Percentiles rank a stretch among this genome's conserved stretches.
Evolutionary conservation across 1,284 basidiomycete genomes (phyloP).

Genomic region (Ustilago hordei): DNA sequence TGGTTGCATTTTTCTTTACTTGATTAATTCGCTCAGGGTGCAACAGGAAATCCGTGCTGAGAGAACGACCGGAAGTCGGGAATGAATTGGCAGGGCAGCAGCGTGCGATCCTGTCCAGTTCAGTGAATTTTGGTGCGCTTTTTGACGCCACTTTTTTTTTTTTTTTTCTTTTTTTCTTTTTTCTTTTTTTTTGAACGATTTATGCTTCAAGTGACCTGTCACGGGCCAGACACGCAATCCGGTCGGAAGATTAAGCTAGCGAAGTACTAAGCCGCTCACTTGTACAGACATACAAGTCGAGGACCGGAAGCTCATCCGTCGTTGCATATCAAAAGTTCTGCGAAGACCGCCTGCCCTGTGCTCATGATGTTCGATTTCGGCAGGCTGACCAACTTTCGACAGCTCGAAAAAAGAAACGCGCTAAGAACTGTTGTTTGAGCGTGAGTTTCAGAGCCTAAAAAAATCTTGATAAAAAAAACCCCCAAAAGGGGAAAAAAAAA

Average conservation of each 20-base stretch:
- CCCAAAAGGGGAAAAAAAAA: not conserved
- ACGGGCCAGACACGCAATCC: too few relatives aligned
- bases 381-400: constrained; percentile 3
- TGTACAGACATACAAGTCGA: too few relatives aligned
- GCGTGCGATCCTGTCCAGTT: not conserved
- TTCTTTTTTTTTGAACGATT: too few relatives aligned
- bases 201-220: too few relatives aligned
- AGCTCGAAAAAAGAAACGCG: not conserved
- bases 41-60: too few relatives aligned
- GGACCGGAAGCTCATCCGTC: too few relatives aligned
- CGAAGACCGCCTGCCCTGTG: not conserved
- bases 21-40: too few relatives aligned
- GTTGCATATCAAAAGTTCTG: too few relatives aligned
- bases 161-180: too few relatives aligned
- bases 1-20: not conserved
- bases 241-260: too few relatives aligned
- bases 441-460: constrained; percentile 2
- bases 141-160: not conserved
- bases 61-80: not conserved
- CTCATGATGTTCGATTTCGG: not conserved
- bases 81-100: not conserved
- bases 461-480: constrained; percentile 12
- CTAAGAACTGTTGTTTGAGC: too few relatives aligned
- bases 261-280: too few relatives aligned
- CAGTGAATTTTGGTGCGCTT: not conserved